These are phyloP conservation scores for Prototheca wickerhamii DNA, from an alignment of 163 green algal genomes.

Conservation along the genomic window DNA sequence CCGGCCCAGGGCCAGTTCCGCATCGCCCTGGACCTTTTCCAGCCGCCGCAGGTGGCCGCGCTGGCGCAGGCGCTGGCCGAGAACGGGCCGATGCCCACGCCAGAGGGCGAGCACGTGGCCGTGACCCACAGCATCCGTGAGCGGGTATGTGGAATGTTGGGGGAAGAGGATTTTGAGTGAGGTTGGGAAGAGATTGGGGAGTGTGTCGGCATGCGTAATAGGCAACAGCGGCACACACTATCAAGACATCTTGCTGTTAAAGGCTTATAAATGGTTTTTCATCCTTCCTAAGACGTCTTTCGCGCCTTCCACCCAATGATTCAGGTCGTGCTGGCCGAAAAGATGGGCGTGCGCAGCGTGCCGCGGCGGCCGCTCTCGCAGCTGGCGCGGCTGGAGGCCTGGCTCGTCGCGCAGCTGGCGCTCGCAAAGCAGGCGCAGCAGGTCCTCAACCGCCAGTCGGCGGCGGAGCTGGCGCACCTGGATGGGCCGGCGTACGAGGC, in stretches of 20 bases:
- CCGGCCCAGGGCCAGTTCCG: not conserved
- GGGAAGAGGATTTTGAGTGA: not conserved
- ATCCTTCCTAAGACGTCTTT: no score
- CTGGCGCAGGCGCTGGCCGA: not conserved
- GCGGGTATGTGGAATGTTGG: not conserved
- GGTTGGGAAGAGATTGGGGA: not conserved
- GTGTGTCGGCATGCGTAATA: not conserved
- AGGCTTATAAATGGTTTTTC: no score
- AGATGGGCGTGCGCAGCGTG: not conserved
- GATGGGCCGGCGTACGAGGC: not conserved
- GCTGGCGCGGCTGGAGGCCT: conserved; percentile 1
- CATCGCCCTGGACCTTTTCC: not conserved
- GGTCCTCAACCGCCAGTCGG: not conserved
- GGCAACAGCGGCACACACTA: not conserved
- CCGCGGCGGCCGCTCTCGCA: not conserved
- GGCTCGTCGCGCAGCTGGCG: conserved; percentile 4
- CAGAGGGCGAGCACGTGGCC: not conserved
- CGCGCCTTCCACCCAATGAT: not conserved
- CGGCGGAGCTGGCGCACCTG: not conserved
- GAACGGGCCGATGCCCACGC: not conserved
- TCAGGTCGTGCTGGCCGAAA: not conserved
- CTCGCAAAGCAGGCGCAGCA: not conserved
- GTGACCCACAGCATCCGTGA: not conserved
- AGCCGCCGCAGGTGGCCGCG: not conserved
- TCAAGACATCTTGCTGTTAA: no score